Percentiles rank a stretch among this genome's conserved stretches.
Evolutionary conservation across 78 protist species (phyloP).

Genomic region (Tieghemostelium lacteum): DNA sequence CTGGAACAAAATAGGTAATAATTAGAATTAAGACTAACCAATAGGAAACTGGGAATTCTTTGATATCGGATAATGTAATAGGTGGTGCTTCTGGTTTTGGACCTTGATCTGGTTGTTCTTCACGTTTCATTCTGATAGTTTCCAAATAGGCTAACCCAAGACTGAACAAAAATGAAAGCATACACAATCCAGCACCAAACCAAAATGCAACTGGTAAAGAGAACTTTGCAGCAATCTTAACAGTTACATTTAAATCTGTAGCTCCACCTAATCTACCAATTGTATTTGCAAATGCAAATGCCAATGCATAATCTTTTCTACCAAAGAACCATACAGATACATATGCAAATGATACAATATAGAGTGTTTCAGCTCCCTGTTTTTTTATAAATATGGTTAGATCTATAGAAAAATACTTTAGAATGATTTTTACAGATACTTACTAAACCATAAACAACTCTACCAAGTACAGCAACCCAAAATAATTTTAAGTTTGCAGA

Average conservation of each 20-base stretch:
- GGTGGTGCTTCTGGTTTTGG: background rate
- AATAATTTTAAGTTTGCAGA: background rate
- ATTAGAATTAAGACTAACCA: background rate
- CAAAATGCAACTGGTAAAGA: background rate
- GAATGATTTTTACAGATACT: background rate
- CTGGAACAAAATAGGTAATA: background rate
- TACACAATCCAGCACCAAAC: background rate
- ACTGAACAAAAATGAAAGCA: background rate
- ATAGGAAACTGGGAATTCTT: background rate
- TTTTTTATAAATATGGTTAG: background rate
- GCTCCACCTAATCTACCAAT: background rate
- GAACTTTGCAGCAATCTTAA: too few species aligned
- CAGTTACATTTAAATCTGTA: background rate
- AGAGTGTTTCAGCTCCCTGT: slow-evolving; percentile 43
- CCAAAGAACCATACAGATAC: background rate
- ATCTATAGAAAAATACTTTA: too few species aligned
- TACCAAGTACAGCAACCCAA: slow-evolving; percentile 14
- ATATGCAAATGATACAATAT: background rate
- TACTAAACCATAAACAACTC: slow-evolving; percentile 47
- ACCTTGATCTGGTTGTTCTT: background rate
- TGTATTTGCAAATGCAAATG: background rate
- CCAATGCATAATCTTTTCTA: background rate
- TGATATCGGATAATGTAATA: background rate
- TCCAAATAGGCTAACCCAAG: background rate
- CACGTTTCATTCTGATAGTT: background rate